These are phyloP conservation scores for Microthyrium microscopicum DNA, from an alignment of 2,329 filamentous ascomycete genomes.

Conservation along the genomic window DNA sequence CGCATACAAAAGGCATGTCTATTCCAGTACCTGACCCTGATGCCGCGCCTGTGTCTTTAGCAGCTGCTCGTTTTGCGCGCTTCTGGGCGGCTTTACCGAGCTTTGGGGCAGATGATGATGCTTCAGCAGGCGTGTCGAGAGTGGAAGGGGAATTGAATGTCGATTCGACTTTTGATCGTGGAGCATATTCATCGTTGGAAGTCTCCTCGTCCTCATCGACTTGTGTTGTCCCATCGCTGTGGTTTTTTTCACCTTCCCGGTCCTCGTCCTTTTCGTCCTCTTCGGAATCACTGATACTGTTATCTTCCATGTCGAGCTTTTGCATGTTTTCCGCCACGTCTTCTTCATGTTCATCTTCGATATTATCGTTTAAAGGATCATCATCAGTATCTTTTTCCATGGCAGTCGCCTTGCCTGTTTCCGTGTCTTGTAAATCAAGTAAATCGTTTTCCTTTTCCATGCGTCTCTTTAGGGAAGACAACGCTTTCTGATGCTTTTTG, in stretches of 20 bases:
- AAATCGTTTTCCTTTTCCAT: constrained; percentile 67
- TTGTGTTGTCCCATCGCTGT: background rate
- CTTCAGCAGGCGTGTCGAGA: constrained; percentile 5
- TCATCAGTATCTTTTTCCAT: constrained; percentile 17
- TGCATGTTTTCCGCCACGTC: constrained; percentile 12
- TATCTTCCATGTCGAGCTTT: constrained; percentile 10
- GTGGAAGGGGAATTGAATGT: constrained; percentile 7
- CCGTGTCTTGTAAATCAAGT: constrained; percentile 28
- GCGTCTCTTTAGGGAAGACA: constrained; percentile 61
- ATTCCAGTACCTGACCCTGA: too few relatives aligned
- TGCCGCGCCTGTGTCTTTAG: constrained; percentile 21
- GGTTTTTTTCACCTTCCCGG: background rate
- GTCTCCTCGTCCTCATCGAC: constrained; percentile 13
- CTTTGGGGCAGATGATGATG: constrained; percentile 16
- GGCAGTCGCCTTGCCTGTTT: constrained; percentile 17
- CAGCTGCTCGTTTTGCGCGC: constrained; percentile 28
- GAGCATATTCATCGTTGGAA: constrained; percentile 20
- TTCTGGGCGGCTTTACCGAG: constrained; percentile 32
- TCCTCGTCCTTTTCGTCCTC: constrained; percentile 4
- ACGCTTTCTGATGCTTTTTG: constrained; percentile 84
- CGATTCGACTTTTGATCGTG: constrained; percentile 16
- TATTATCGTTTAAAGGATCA: constrained; percentile 16
- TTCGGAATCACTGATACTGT: constrained; percentile 7
- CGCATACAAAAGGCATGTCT: constrained; percentile 42
- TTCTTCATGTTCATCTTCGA: constrained; percentile 12